Conservation (phyloP, 768 basidiomycete species). For the Russula foetens region DNA sequence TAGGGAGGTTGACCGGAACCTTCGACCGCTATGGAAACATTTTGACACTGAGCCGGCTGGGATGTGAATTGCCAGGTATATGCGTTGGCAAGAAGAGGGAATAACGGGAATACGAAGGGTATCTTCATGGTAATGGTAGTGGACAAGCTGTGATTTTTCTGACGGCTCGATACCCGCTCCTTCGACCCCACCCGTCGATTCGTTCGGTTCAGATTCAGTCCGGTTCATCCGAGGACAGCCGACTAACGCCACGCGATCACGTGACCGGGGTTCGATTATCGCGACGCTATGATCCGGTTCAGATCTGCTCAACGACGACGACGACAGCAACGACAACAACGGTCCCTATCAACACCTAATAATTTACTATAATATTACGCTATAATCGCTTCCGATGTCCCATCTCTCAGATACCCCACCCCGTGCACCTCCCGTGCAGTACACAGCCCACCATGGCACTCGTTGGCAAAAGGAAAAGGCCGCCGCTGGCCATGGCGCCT, state of each 20-base stretch:
- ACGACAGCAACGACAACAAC: not conserved
- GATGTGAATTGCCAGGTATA: slow-evolving; percentile 37
- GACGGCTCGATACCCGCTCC: too few species aligned
- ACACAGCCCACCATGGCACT: slow-evolving; percentile 61
- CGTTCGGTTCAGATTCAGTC: not conserved
- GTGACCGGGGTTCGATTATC: not conserved
- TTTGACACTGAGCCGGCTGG: slow-evolving; percentile 57
- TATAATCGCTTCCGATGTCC: slow-evolving; percentile 19
- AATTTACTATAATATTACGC: not conserved
- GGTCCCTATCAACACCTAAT: not conserved
- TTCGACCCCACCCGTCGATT: not conserved
- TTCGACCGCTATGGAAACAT: slow-evolving; percentile 49
- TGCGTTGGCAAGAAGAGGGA: slow-evolving; percentile 28
- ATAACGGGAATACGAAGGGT: not conserved
- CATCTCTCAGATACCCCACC: slow-evolving; percentile 48
- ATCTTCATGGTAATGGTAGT: slow-evolving; percentile 5
- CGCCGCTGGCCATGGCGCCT: slow-evolving; percentile 63
- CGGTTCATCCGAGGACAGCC: not conserved
- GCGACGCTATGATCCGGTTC: not conserved
- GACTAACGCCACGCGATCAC: not conserved
- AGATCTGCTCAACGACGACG: not conserved
- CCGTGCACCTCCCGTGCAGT: slow-evolving; percentile 63
- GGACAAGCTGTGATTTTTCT: not conserved
- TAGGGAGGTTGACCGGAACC: slow-evolving; percentile 65
- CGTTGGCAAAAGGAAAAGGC: slow-evolving; percentile 87